These are phyloP conservation scores for Colletotrichum cereale DNA, from an alignment of 2,329 filamentous ascomycete species.

Conservation along the genomic window DNA sequence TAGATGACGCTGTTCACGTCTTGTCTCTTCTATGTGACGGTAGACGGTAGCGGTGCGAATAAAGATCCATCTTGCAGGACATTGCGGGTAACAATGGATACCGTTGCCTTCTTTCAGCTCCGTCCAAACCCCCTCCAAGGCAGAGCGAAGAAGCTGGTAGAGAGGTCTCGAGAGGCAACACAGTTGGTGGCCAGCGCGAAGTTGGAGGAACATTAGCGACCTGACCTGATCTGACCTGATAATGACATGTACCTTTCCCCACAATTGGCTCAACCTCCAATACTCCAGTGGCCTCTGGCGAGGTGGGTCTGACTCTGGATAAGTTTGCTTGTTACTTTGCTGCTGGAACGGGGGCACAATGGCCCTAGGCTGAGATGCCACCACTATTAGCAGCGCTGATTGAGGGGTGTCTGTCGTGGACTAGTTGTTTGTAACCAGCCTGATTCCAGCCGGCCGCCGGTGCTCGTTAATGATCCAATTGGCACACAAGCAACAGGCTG, in stretches of 20 bases:
- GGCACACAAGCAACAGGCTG: not conserved
- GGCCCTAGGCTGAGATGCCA: no score
- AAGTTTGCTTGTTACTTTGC: not conserved
- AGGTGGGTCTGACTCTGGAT: not conserved
- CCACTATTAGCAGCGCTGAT: not conserved
- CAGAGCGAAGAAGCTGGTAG: not conserved
- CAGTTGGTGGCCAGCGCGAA: constrained; percentile 7
- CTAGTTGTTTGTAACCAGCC: no score
- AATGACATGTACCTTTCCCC: constrained; percentile 6
- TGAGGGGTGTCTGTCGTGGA: no score
- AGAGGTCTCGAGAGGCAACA: not conserved
- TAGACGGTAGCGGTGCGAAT: not conserved
- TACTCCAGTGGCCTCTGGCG: not conserved
- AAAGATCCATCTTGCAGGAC: not conserved
- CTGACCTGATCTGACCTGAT: not conserved
- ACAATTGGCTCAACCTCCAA: not conserved
- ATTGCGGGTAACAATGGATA: constrained; percentile 26
- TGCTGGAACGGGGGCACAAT: not conserved
- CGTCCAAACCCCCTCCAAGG: not conserved
- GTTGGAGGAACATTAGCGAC: not conserved
- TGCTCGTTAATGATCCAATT: not conserved
- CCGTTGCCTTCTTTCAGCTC: not conserved
- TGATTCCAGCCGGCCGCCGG: no score
- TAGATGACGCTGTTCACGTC: constrained; percentile 1
- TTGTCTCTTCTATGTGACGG: not conserved